These are phyloP conservation scores for Entophlyctis luteolus DNA, from an alignment of 192 early-diverging fungal genomes.

Conservation along the genomic window DNA sequence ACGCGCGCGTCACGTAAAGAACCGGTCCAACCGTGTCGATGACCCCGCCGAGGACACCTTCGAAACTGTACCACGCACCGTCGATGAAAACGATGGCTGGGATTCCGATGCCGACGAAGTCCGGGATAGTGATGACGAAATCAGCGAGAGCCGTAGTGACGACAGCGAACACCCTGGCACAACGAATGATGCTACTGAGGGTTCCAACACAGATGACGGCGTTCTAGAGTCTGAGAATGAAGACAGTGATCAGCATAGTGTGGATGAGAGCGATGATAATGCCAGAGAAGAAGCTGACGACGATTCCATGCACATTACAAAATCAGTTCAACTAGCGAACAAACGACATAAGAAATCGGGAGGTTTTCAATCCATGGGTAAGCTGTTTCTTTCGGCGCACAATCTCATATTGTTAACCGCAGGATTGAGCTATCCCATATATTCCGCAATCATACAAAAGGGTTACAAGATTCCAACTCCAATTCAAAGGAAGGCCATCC, in stretches of 20 bases:
- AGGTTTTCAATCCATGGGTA: conserved; percentile 94
- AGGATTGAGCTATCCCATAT: conserved; percentile 77
- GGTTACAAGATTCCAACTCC: conserved; percentile 98
- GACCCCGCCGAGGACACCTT: conserved; percentile 31
- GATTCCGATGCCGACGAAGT: conserved; percentile 32
- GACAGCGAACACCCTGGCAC: too few species aligned
- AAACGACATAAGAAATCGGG: conserved; percentile 93
- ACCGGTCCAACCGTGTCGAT: conserved; percentile 1
- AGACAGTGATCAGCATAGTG: not conserved
- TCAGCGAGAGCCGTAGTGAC: too few species aligned
- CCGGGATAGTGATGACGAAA: conserved; percentile 9
- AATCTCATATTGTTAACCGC: not conserved
- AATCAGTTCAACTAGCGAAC: conserved; percentile 64
- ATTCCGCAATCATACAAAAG: conserved; percentile 82
- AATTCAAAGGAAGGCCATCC: conserved; percentile 93
- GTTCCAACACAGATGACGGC: too few species aligned
- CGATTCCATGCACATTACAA: not conserved
- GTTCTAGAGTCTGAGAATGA: not conserved
- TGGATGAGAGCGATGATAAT: not conserved
- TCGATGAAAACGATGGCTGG: conserved; percentile 37
- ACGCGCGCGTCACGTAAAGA: not conserved
- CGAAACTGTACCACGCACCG: conserved; percentile 37
- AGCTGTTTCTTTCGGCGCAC: not conserved
- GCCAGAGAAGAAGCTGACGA: not conserved
- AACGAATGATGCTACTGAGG: too few species aligned